Base-by-base conservation (phyloP, 2,329 filamentous ascomycete genomes). In the Thelonectria blattea region DNA sequence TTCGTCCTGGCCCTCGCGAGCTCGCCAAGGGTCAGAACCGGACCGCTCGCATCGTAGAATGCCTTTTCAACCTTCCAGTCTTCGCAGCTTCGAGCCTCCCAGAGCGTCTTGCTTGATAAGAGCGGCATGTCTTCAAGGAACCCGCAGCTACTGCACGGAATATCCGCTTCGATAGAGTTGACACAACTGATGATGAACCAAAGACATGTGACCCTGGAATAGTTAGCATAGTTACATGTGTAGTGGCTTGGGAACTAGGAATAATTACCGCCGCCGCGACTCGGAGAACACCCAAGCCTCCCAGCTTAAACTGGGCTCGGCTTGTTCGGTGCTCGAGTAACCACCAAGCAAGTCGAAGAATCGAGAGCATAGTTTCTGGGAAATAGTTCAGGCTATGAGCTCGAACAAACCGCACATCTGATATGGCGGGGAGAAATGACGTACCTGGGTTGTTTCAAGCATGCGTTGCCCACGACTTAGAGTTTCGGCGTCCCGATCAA, bases 261-360 rank as follows among this genome's bases (percentile, higher is more conserved):
- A 1, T 1, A 15, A 48, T 37, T 64, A 67, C 68, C 73, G 60
- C 24, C 73, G 65, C 0, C 73, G 65, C 0, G 73, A 72, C 49
- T 75, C 73, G 0, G 70, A 69, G 24, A 73, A 70, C 5, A 75
- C 67, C 72, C 72, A 75, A 8, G 69, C 66, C 49, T 73, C 61
- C 73, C 72, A 75, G 2, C 61, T 67, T 3, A 14, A 32, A 6
- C 67, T 68, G 2, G 65, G 62, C 9, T 65, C 42, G 0, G 42
- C 47, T 2, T 45, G 3, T 14, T 74, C 70, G 0, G 68, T 62
- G 5, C 45, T 53, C 1, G 65, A 61, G 14, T 61, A 72, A 1
- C 9, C 56, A 0, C 57, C 62, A 0, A 59, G 17, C 3, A 66
- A 45, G 0, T 51, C 27, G 0, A 65, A 58, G 8, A 71, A 65